Evolutionary conservation across 2,329 filamentous ascomycete genomes (phyloP).

Genomic region (Fusarium humuli): DNA sequence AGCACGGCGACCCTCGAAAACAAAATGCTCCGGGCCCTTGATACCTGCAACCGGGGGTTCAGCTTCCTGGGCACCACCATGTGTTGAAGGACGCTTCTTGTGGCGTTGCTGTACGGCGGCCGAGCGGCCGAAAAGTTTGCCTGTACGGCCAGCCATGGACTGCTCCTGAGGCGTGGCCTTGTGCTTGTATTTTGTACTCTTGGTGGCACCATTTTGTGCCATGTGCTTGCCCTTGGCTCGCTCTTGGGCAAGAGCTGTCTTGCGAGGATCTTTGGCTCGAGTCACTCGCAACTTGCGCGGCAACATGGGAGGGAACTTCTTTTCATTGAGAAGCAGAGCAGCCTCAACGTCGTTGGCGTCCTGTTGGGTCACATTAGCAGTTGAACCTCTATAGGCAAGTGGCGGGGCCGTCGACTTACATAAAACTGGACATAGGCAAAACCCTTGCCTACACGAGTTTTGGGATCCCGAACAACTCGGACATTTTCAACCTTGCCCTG

Average conservation of each 20-base stretch:
- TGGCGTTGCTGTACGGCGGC: conserved; percentile 65
- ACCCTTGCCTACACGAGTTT: conserved; percentile 94
- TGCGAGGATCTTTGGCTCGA: conserved; percentile 81
- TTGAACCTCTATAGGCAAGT: neutral
- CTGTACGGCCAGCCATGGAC: conserved; percentile 77
- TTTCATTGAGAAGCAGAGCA: conserved; percentile 87
- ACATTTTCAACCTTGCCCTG: conserved; percentile 90
- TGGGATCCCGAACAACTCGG: conserved; percentile 87
- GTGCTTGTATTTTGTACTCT: conserved; percentile 69
- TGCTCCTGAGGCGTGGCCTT: conserved; percentile 78
- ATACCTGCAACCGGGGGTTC: conserved; percentile 42
- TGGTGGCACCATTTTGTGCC: conserved; percentile 53
- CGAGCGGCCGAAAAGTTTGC: conserved; percentile 78
- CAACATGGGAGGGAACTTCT: conserved; percentile 95
- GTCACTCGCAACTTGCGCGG: conserved; percentile 87
- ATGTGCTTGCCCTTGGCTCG: conserved; percentile 49
- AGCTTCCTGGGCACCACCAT: conserved; percentile 39
- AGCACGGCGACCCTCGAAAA: conserved; percentile 86
- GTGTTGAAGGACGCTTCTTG: conserved; percentile 37
- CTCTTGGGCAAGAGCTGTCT: conserved; percentile 63
- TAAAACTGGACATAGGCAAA: conserved; percentile 98
- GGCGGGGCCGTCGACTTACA: conserved; percentile 55
- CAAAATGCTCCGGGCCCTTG: conserved; percentile 74
- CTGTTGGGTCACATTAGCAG: conserved; percentile 50
- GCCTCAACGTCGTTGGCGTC: conserved; percentile 90